A percentile compares a stretch with the other conserved stretches of the same genome.
Conservation (phyloP, 73 alveolate species). For the Breviolum minutum region DNA sequence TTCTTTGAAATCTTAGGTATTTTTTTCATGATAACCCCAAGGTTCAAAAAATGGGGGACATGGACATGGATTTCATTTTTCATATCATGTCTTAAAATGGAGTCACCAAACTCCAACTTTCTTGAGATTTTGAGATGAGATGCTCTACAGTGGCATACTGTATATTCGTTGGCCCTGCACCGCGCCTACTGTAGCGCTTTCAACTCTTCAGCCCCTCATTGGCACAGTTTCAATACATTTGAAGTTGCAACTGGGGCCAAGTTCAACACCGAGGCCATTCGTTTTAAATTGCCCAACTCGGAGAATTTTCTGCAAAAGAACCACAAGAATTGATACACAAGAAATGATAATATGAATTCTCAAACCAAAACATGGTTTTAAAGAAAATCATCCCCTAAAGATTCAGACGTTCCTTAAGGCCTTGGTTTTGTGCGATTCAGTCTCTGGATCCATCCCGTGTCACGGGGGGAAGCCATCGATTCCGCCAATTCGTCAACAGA, state of each 20-base stretch:
- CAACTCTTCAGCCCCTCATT: not conserved
- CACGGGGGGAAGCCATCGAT: constrained; percentile 30
- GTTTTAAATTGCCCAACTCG: not conserved
- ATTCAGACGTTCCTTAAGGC: not conserved
- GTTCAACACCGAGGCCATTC: not conserved
- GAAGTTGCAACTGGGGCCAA: constrained; percentile 63
- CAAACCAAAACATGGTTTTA: not conserved
- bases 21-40: no score
- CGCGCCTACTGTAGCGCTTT: not conserved
- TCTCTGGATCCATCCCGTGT: not conserved
- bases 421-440: not conserved
- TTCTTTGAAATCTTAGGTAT: no score
- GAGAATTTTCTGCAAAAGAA: not conserved
- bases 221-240: constrained; percentile 47
- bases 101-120: not conserved
- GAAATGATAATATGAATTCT: not conserved
- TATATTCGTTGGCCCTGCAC: not conserved
- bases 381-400: not conserved
- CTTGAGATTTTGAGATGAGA: not conserved
- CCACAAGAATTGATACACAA: no score
- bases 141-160: not conserved
- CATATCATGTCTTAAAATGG: not conserved
- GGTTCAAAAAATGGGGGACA: no score
- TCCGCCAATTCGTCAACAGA: not conserved
- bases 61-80: no score